Evolutionary conservation across 2,329 filamentous ascomycete species (phyloP).

Genomic region (Epichloe sylvatica): DNA sequence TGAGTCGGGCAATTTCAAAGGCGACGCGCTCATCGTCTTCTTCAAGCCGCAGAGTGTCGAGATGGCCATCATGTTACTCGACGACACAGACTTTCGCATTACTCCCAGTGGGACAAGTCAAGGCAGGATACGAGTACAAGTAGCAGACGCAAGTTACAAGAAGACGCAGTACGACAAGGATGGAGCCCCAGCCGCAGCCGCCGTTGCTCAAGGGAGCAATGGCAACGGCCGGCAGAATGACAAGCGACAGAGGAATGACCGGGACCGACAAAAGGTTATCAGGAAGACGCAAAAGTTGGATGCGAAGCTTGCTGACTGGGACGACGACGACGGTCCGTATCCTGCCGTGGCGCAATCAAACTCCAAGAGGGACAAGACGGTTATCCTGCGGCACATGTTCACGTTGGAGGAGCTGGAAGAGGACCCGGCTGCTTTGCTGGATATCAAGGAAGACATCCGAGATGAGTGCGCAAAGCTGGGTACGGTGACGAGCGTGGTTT

Average conservation of each 20-base stretch:
- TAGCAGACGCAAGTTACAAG: slow-evolving; percentile 85
- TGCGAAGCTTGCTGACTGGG: slow-evolving; percentile 88
- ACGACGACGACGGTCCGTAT: slow-evolving; percentile 73
- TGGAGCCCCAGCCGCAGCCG: neutral
- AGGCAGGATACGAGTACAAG: slow-evolving; percentile 66
- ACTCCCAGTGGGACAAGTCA: slow-evolving; percentile 33
- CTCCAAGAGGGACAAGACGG: slow-evolving; percentile 58
- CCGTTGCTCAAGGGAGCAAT: slow-evolving; percentile 8
- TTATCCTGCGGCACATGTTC: slow-evolving; percentile 89
- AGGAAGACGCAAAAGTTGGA: slow-evolving; percentile 83
- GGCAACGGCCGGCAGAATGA: slow-evolving; percentile 21
- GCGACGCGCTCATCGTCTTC: slow-evolving; percentile 84
- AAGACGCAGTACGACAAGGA: slow-evolving; percentile 55
- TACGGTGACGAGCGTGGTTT: slow-evolving; percentile 74
- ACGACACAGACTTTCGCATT: slow-evolving; percentile 70
- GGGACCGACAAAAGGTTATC: slow-evolving; percentile 80
- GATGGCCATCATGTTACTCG: slow-evolving; percentile 66
- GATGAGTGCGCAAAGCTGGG: slow-evolving; percentile 82
- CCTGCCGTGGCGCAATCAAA: slow-evolving; percentile 27
- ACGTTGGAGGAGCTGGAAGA: slow-evolving; percentile 72
- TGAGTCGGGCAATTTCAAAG: slow-evolving; percentile 73
- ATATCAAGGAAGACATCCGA: slow-evolving; percentile 88
- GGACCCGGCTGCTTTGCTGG: slow-evolving; percentile 66
- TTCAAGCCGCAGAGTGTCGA: slow-evolving; percentile 90
- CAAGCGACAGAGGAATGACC: slow-evolving; percentile 36